Conservation (phyloP, 345 rosid species). For the Salix brachista region DNA sequence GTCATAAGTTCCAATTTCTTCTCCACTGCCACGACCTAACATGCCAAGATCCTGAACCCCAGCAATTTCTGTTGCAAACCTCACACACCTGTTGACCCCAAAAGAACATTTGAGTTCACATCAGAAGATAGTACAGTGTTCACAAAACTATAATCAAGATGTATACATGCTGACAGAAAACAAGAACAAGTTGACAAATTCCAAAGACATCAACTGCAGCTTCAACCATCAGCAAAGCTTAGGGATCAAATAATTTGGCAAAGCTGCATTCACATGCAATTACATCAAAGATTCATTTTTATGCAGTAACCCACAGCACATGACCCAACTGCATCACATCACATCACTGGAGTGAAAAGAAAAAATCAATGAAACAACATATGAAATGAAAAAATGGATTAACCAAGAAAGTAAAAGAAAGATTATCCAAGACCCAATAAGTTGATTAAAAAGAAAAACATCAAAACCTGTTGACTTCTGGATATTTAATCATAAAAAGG, state of each 20-base stretch:
- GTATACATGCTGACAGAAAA: too few relatives aligned
- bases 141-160: not conserved
- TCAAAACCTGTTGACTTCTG: too few relatives aligned
- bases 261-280: not conserved
- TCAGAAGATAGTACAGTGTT: conserved; percentile 2
- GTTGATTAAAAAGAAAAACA: too few relatives aligned
- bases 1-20: conserved; percentile 99
- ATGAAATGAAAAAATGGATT: too few relatives aligned
- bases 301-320: too few relatives aligned
- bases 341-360: too few relatives aligned
- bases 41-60: conserved; percentile 98
- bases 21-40: conserved; percentile 99
- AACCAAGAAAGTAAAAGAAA: too few relatives aligned
- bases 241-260: not conserved
- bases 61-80: conserved; percentile 97
- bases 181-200: not conserved
- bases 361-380: too few relatives aligned
- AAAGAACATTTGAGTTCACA: not conserved
- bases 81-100: conserved; percentile 66
- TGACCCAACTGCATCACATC: too few relatives aligned
- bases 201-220: not conserved
- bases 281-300: too few relatives aligned
- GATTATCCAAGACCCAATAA: too few relatives aligned
- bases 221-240: not conserved
- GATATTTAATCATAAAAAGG: too few relatives aligned